Percentiles rank a stretch among this genome's conserved stretches.
Evolutionary conservation across 148 eudicot species (phyloP).

Genomic region (Persicaria maculosa): DNA sequence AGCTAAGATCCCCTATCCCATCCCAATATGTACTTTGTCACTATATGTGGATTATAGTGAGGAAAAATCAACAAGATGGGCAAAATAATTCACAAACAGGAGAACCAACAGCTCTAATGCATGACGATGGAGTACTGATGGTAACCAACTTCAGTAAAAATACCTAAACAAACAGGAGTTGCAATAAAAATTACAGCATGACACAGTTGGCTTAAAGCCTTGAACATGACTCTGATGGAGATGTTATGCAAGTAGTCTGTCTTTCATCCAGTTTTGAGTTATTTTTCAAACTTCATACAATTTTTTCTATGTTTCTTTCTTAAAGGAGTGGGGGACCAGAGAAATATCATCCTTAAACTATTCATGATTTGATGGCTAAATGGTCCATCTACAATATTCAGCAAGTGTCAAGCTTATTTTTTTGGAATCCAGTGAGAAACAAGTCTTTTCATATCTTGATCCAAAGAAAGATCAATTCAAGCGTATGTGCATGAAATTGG

Average conservation of each 20-base stretch:
- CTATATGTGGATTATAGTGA: background rate
- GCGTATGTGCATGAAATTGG: background rate
- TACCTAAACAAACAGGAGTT: background rate
- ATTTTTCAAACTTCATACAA: background rate
- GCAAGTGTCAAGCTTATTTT: background rate
- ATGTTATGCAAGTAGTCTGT: background rate
- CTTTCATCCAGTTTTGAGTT: background rate
- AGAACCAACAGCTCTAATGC: background rate
- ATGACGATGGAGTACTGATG: background rate
- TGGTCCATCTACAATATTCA: background rate
- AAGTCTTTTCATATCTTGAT: background rate
- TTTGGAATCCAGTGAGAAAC: constrained; percentile 4
- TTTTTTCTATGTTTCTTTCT: background rate
- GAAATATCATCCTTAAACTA: background rate
- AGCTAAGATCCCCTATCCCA: background rate
- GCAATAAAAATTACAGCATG: background rate
- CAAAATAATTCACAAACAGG: constrained; percentile 4
- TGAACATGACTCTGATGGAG: background rate
- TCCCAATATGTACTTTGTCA: background rate
- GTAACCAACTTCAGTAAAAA: background rate
- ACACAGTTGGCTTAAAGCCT: background rate
- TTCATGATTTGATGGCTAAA: constrained; percentile 7
- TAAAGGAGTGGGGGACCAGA: background rate
- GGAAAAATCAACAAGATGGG: background rate
- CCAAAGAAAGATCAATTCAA: background rate